These are phyloP conservation scores for Talaromyces proteolyticus DNA, from an alignment of 495 filamentous ascomycete species.

Conservation along the genomic window DNA sequence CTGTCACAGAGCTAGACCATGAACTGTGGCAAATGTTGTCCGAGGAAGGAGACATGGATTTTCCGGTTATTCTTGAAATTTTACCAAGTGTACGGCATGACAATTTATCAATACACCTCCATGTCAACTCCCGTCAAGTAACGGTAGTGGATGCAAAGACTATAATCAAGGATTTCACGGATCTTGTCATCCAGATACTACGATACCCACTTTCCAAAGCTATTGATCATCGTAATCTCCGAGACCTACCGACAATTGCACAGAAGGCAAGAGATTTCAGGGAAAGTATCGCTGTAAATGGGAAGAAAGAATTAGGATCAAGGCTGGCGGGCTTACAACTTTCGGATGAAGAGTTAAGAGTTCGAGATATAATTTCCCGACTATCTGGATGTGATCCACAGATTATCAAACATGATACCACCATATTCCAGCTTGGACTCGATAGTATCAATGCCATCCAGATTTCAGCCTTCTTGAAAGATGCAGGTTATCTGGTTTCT, in stretches of 20 bases:
- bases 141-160: constrained; percentile 25
- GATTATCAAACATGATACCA: constrained; percentile 46
- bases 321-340: constrained; percentile 21
- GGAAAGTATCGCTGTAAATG: neutral
- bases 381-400: constrained; percentile 42
- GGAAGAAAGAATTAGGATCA: constrained; percentile 6
- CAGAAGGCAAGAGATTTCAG: neutral
- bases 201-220: constrained; percentile 27
- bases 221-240: constrained; percentile 10
- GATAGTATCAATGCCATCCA: constrained; percentile 47
- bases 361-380: constrained; percentile 51
- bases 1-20: constrained; percentile 40
- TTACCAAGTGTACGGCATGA: constrained; percentile 45
- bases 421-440: constrained; percentile 37
- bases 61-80: constrained; percentile 63
- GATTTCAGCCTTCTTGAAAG: constrained; percentile 59
- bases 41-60: constrained; percentile 75
- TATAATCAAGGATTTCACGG: constrained; percentile 42
- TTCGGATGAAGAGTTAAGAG: constrained; percentile 39
- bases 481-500: constrained; percentile 46
- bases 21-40: constrained; percentile 58
- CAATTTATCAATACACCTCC: constrained; percentile 18
- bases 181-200: constrained; percentile 33
- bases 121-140: constrained; percentile 31
- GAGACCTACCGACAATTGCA: neutral